Evolutionary conservation across 1,284 basidiomycete genomes (phyloP).

Genomic region (Malassezia sp.): DNA sequence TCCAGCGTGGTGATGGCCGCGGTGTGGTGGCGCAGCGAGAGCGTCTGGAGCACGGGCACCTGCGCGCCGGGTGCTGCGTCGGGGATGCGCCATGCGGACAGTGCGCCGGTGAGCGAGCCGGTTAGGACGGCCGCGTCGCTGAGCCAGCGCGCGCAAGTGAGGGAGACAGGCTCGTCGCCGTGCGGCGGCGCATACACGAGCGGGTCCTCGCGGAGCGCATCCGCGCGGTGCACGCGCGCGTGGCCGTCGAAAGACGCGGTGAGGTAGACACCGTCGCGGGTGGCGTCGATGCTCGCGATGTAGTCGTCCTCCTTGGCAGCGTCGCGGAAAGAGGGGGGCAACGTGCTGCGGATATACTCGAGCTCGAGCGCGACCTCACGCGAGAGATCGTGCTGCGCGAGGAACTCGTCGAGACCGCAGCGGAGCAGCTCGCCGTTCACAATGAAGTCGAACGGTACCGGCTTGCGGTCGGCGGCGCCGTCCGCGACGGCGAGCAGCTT

Average conservation of each 20-base stretch:
- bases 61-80: not conserved
- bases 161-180: constrained; percentile 48
- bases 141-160: constrained; percentile 62
- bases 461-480: constrained; percentile 27
- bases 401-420: constrained; percentile 65
- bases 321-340: constrained; percentile 74
- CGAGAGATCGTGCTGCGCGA: constrained; percentile 56
- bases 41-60: constrained; percentile 10
- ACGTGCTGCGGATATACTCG: constrained; percentile 82
- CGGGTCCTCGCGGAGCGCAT: constrained; percentile 19
- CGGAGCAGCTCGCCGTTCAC: constrained; percentile 70
- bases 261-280: constrained; percentile 54
- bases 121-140: constrained; percentile 52
- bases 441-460: constrained; percentile 88
- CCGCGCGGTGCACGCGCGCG: constrained; percentile 31
- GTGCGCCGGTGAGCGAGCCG: constrained; percentile 69
- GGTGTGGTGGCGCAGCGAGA: constrained; percentile 22
- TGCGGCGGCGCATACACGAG: constrained; percentile 23
- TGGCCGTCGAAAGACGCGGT: constrained; percentile 46
- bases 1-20: constrained; percentile 25
- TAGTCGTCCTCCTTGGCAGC: constrained; percentile 82
- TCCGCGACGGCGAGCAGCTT: constrained; percentile 64
- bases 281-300: constrained; percentile 70
- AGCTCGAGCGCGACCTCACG: constrained; percentile 80
- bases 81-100: constrained; percentile 32